A percentile compares a stretch with the other conserved stretches of the same genome.
These are phyloP conservation scores for Aspergillus alliaceus DNA, from an alignment of 2,329 filamentous ascomycete species.

Conservation along the genomic window DNA sequence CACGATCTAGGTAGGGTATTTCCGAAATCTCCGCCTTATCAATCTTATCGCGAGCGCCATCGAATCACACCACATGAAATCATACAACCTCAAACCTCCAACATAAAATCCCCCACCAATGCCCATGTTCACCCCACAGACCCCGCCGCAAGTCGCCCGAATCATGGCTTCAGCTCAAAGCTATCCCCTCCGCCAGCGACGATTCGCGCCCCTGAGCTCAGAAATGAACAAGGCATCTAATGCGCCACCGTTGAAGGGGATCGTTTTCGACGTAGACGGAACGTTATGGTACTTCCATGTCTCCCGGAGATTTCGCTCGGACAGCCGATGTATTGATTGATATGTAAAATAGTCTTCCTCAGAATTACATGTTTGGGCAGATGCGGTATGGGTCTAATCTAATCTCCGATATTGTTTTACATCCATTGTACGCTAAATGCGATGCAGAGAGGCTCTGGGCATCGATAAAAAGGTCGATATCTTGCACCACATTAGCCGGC, in stretches of 20 bases:
- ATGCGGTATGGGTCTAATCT: slow-evolving; percentile 62
- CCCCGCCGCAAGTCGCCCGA: not conserved
- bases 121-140: not conserved
- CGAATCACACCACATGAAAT: not conserved
- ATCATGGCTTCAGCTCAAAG: slow-evolving; percentile 24
- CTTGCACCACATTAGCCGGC: slow-evolving; percentile 77
- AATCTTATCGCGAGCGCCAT: no score
- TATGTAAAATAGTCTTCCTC: slow-evolving; percentile 65
- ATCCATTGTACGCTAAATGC: not conserved
- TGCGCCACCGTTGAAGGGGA: slow-evolving; percentile 53
- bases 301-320: not conserved
- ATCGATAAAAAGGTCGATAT: slow-evolving; percentile 79
- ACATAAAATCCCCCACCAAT: not conserved
- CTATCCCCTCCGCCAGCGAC: slow-evolving; percentile 35
- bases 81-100: not conserved
- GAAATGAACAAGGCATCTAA: slow-evolving; percentile 25
- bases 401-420: not conserved
- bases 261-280: slow-evolving; percentile 92
- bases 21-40: no score
- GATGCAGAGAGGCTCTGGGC: slow-evolving; percentile 56
- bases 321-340: not conserved
- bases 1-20: no score
- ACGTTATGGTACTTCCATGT: slow-evolving; percentile 69
- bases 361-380: slow-evolving; percentile 91
- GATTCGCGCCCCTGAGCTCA: slow-evolving; percentile 53